These are phyloP conservation scores for Elsinoe necatrix DNA, from an alignment of 2,329 filamentous ascomycete genomes.

Conservation along the genomic window DNA sequence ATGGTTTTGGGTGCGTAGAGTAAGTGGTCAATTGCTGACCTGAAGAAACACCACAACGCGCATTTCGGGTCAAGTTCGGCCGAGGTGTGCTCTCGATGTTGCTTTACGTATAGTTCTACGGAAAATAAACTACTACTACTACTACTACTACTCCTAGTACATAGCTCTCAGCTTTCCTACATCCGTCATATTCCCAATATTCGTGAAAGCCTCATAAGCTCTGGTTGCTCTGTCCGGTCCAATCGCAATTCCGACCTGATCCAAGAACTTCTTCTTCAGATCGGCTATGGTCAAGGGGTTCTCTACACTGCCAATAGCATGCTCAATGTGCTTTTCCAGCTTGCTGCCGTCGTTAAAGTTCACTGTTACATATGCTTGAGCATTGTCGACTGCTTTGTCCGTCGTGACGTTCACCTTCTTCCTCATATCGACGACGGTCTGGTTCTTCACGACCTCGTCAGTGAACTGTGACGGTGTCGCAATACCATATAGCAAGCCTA, in stretches of 20 bases:
- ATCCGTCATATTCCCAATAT: conserved; percentile 9
- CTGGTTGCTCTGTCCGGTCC: not conserved
- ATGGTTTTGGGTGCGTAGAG: too few relatives aligned
- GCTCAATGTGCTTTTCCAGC: conserved; percentile 39
- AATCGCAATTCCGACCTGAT: conserved; percentile 29
- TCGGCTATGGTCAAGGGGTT: conserved; percentile 41
- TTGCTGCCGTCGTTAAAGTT: conserved; percentile 31
- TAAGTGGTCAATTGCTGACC: not conserved
- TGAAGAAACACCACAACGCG: not conserved
- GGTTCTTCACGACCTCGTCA: conserved; percentile 39
- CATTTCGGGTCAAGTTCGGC: not conserved
- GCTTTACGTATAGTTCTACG: not conserved
- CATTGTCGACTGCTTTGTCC: conserved; percentile 34
- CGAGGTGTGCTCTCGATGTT: not conserved
- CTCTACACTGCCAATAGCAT: conserved; percentile 45
- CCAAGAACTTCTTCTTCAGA: conserved; percentile 43
- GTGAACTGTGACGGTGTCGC: conserved; percentile 46
- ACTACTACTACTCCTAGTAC: not conserved
- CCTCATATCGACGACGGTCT: conserved; percentile 36
- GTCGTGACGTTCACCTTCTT: conserved; percentile 39
- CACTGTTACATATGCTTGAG: conserved; percentile 36
- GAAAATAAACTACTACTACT: too few relatives aligned
- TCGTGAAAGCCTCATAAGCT: conserved; percentile 5
- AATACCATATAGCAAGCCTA: conserved; percentile 44
- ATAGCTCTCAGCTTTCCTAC: conserved; percentile 1